Base-by-base conservation (phyloP, 768 basidiomycete species). In the Candolleomyces aberdarensis region DNA sequence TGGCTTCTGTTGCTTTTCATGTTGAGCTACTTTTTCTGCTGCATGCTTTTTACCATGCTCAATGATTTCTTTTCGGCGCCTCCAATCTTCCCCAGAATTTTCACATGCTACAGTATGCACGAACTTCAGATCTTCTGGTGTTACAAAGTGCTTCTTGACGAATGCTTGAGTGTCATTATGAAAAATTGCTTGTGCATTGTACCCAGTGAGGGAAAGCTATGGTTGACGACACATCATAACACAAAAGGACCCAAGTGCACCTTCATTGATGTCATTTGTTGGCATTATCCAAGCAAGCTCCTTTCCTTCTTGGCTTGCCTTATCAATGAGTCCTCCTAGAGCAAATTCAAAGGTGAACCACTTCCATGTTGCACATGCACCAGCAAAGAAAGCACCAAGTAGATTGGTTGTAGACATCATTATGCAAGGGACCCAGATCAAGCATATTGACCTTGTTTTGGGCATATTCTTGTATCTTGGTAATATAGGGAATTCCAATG, bases 261-360 rank as follows among this genome's bases (percentile, higher is more conserved):
- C 69, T 66, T 76, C 73, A 61, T 73, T 73, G 0, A 59, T 63
- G 61, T 75, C 70, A 62, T 74, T 76, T n/a, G 71, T 72, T 1
- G 70, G 11, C 7, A 70, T 69, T 63, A 75, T 66, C 63, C 64
- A 74, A 14, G 70, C 68, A n/a, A 56, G 29, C 3, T 63, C 54
- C 4, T 53, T 55, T 57, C 72, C 69, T 19, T 63, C 68, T 3
- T 55, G 51, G 13, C 66, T 67, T 3, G 64, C 59, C 31, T 57
- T 44, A 61, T 67, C 69, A 58, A 75, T 71, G 1, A 66, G 3
- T 2, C 74, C 72, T 26, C 69, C 68, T 5, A 68, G 64, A 15
- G 63, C 65, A 66, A 71, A 75, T 61, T 75, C 72, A 6, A 64
- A 29, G 5, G 64, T 64, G 58, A 74, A 74, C 0, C 66, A 61